Base-by-base conservation (phyloP, 495 filamentous ascomycete genomes). In the Hypoxylon intermedium region DNA sequence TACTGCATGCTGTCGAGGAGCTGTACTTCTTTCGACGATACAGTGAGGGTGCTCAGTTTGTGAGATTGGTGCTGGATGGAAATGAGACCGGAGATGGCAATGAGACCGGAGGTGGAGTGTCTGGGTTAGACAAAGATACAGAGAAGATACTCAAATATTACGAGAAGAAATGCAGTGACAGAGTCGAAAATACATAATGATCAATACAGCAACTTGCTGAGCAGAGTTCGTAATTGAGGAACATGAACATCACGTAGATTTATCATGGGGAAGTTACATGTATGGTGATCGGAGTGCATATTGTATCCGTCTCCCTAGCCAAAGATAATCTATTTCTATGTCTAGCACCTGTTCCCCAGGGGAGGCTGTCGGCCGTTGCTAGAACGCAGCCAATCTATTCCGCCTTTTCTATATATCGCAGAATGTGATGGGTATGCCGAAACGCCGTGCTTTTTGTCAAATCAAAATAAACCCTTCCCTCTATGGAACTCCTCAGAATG, bases 1-100 rank as follows among this genome's bases (percentile, higher is more conserved):
- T 85, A 13, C 49, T 83, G 9, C 81, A 85, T 63, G 79, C 82
- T 0, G 80, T 80, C 1, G 82, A 85, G 58, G 82, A 85, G 58
- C 67, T 85, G 7, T 85, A 83, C 33, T 84, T 83, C 65, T 79
- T 77, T 33, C 64, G 72, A 1, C 69, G 77, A 9, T 85, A 78
- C 37, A 55, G 70, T 12, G 76, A 82, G 47, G 81, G 74, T 0
- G 68, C 72, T 9, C 24, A 48, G 5, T 72, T 83, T 9, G 49
- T 75, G 2, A 37, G 56, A 5, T 31, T 47, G 0, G 63, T 76
- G 5, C 51, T 81, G 15, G 56, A 70, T 19, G 67, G 60, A 2
- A 58, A 62, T 13, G 57, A 56, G 6, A 46, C 23, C 5, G 45
- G 40, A 21, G n/a, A 44, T 1, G 16, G 36, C 3, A 26, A 7